Evolutionary conservation across 2,329 filamentous ascomycete species (phyloP).

Genomic region (Stenocarpella maydis): DNA sequence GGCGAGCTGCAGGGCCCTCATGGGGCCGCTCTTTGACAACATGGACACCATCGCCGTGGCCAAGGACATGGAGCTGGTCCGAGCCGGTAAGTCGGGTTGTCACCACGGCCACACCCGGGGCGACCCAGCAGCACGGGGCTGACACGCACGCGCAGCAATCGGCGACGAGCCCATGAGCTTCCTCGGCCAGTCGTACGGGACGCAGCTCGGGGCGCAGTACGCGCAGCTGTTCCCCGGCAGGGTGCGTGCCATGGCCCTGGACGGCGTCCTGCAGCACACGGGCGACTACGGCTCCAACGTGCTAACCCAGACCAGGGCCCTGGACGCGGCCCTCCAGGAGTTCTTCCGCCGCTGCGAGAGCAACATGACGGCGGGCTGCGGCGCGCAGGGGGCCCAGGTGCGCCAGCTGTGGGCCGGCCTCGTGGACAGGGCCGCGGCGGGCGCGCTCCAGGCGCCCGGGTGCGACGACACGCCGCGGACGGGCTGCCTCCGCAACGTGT

Average conservation of each 20-base stretch:
- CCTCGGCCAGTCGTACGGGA: slow-evolving; percentile 55
- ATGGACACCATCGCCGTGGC: slow-evolving; percentile 50
- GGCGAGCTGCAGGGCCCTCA: slow-evolving; percentile 49
- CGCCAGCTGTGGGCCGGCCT: slow-evolving; percentile 41
- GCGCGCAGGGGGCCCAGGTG: slow-evolving; percentile 44
- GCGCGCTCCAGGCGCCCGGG: slow-evolving; percentile 47
- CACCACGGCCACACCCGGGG: background rate
- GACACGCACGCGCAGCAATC: slow-evolving; percentile 39
- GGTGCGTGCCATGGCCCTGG: slow-evolving; percentile 52
- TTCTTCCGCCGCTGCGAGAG: slow-evolving; percentile 49
- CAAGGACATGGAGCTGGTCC: slow-evolving; percentile 46
- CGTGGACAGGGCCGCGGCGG: slow-evolving; percentile 41
- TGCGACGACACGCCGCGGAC: slow-evolving; percentile 47
- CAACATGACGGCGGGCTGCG: slow-evolving; percentile 41
- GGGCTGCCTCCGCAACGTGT: slow-evolving; percentile 44
- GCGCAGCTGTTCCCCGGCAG: slow-evolving; percentile 53
- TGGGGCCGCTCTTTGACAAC: slow-evolving; percentile 50
- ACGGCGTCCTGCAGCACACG: slow-evolving; percentile 54
- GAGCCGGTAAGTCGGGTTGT: slow-evolving; percentile 1
- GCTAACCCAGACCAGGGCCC: slow-evolving; percentile 47
- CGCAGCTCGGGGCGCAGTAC: slow-evolving; percentile 53
- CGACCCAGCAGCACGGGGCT: no score
- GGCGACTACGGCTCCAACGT: slow-evolving; percentile 46
- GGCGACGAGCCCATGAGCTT: slow-evolving; percentile 48
- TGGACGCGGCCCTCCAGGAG: slow-evolving; percentile 46